phyloP scores from a whole-genome alignment of 768 basidiomycete species.

The Tricholoma saponaceum region DNA sequence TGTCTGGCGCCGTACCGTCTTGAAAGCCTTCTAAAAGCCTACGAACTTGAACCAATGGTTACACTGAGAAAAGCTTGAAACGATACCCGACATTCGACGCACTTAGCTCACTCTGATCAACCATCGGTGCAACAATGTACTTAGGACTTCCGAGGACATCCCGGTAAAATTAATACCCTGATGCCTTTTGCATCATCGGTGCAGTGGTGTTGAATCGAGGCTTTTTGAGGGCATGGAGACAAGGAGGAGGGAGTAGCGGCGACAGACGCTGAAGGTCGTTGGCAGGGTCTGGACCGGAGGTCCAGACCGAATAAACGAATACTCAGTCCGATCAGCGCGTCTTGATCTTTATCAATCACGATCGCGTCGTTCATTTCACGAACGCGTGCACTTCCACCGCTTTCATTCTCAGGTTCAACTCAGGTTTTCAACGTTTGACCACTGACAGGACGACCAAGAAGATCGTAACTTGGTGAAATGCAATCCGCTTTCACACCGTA shows the following conservation, averaged over 20 bases:
- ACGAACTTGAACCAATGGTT: slow-evolving; percentile 5
- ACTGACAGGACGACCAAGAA: no score
- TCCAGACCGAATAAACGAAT: no score
- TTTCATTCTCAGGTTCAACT: no score
- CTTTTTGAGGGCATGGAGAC: not conserved
- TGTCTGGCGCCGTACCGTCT: slow-evolving; percentile 65
- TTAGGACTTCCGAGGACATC: slow-evolving; percentile 80
- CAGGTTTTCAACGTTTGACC: no score
- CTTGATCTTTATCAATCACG: no score
- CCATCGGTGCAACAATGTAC: slow-evolving; percentile 95
- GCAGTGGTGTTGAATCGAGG: slow-evolving; percentile 1
- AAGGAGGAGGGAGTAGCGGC: not conserved
- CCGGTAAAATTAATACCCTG: slow-evolving; percentile 82
- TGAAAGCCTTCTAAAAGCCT: slow-evolving; percentile 90
- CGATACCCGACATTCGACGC: slow-evolving; percentile 23
- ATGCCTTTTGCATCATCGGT: slow-evolving; percentile 39
- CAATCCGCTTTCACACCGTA: no score
- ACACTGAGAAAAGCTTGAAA: not conserved
- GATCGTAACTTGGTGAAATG: no score
- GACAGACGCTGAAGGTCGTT: slow-evolving; percentile 5
- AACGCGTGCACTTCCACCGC: no score
- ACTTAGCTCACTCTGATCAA: slow-evolving; percentile 97
- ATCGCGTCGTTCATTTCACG: no score
- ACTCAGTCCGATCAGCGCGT: no score
- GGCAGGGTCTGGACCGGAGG: no score